These are phyloP conservation scores for Phytophthora chlamydospora DNA, from an alignment of 352 stramenopile genomes.

Conservation along the genomic window DNA sequence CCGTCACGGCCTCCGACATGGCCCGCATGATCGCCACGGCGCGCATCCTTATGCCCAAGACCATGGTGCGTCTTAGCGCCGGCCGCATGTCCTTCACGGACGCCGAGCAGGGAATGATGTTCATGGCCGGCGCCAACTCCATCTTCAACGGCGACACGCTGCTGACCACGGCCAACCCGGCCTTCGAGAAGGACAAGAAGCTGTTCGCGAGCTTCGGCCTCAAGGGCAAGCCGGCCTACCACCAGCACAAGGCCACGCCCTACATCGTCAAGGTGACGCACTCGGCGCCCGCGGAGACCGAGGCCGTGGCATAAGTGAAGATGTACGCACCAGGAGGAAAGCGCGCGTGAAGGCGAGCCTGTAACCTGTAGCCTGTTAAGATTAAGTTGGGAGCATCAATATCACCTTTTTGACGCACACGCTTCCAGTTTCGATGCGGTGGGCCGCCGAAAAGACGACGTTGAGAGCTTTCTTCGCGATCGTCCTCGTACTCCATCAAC, in stretches of 20 bases:
- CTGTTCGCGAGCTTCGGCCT: slow-evolving; percentile 97
- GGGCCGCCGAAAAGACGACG: too few relatives aligned
- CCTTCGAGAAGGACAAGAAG: slow-evolving; percentile 94
- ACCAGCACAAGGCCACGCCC: slow-evolving; percentile 78
- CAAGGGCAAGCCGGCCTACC: slow-evolving; percentile 95
- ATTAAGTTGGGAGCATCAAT: slow-evolving; percentile 36
- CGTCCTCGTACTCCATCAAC: too few relatives aligned
- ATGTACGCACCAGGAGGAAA: slow-evolving; percentile 23
- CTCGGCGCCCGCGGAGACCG: slow-evolving; percentile 45
- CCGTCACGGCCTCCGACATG: slow-evolving; percentile 97
- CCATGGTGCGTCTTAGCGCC: slow-evolving; percentile 96
- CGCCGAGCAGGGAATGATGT: slow-evolving; percentile 96
- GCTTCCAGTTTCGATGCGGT: too few relatives aligned
- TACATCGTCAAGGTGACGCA: slow-evolving; percentile 87
- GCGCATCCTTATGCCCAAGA: slow-evolving; percentile 97
- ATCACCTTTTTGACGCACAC: slow-evolving; percentile 30
- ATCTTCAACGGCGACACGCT: slow-evolving; percentile 99
- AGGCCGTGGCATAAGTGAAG: slow-evolving; percentile 43
- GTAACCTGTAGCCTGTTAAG: slow-evolving; percentile 36
- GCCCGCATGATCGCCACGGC: slow-evolving; percentile 97
- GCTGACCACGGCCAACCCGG: slow-evolving; percentile 96
- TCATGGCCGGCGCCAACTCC: slow-evolving; percentile 97
- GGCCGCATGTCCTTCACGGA: slow-evolving; percentile 97
- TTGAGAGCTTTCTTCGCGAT: too few relatives aligned
- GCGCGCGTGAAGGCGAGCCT: slow-evolving; percentile 17